These are phyloP conservation scores for Suhomyces sp. DNA, from an alignment of 805 yeast species.

Conservation along the genomic window DNA sequence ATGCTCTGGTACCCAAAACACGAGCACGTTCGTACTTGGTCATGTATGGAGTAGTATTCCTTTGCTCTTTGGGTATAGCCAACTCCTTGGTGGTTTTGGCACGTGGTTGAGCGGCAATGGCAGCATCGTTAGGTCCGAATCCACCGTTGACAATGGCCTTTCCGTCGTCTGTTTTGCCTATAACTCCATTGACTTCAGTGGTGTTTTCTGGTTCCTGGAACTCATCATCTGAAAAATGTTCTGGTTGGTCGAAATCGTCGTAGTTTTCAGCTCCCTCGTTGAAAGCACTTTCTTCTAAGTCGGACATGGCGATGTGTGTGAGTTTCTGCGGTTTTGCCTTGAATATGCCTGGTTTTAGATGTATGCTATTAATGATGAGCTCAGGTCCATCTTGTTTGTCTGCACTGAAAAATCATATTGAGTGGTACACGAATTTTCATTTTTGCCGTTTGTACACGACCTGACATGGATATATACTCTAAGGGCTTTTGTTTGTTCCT, in stretches of 20 bases:
- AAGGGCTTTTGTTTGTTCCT: too few species aligned
- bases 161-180: slow-evolving; percentile 71
- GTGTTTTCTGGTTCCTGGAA: slow-evolving; percentile 38
- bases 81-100: slow-evolving; percentile 71
- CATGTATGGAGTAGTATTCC: slow-evolving; percentile 98
- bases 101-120: slow-evolving; percentile 25
- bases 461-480: too few species aligned
- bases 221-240: slow-evolving; percentile 76
- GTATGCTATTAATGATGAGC: too few species aligned
- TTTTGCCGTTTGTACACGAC: too few species aligned
- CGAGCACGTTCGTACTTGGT: slow-evolving; percentile 98
- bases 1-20: slow-evolving; percentile 94
- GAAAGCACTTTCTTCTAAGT: slow-evolving; percentile 49
- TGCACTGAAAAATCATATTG: too few species aligned
- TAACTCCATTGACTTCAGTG: slow-evolving; percentile 38
- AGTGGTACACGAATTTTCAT: too few species aligned
- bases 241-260: slow-evolving; percentile 80
- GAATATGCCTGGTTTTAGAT: too few species aligned
- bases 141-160: slow-evolving; percentile 72
- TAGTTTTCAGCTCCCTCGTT: slow-evolving; percentile 69
- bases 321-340: neutral
- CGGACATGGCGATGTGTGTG: slow-evolving; percentile 31
- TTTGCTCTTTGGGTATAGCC: slow-evolving; percentile 83
- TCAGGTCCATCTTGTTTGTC: too few species aligned
- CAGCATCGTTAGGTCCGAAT: slow-evolving; percentile 54